Conservation (phyloP, 2,329 filamentous ascomycete species). For the Fusarium nurragi region DNA sequence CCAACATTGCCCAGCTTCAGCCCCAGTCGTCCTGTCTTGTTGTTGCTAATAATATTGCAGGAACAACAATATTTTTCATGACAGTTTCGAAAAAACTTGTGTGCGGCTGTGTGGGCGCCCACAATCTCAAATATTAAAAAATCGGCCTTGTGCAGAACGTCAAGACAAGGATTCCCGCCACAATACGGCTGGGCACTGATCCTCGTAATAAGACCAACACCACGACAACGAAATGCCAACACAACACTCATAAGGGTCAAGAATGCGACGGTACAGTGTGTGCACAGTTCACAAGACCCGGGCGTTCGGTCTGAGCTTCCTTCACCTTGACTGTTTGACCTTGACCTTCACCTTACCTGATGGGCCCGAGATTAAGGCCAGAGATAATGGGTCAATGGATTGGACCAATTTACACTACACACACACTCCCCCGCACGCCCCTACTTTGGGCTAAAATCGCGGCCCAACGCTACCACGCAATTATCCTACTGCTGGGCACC, state of each 20-base stretch:
- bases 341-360: constrained; percentile 20
- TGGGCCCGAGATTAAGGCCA: constrained; percentile 45
- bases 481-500: constrained; percentile 39
- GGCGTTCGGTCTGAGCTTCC: constrained; percentile 42
- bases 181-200: constrained; percentile 1
- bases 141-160: constrained; percentile 20
- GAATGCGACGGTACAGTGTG: constrained; percentile 40
- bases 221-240: constrained; percentile 29
- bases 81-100: constrained; percentile 22
- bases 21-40: constrained; percentile 22
- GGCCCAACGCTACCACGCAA: constrained; percentile 41
- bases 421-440: constrained; percentile 32
- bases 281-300: constrained; percentile 22
- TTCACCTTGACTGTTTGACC: constrained; percentile 37
- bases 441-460: constrained; percentile 39
- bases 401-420: constrained; percentile 8
- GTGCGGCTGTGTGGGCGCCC: constrained; percentile 29
- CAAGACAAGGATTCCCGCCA: constrained; percentile 30
- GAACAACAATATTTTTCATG: constrained; percentile 26
- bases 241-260: constrained; percentile 20
- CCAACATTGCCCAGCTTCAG: constrained; percentile 33
- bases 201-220: constrained; percentile 20
- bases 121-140: constrained; percentile 30
- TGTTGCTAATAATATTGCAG: constrained; percentile 31
- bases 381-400: constrained; percentile 37